Percentiles rank a stretch among this genome's conserved stretches.
These are phyloP conservation scores for Nigrospora sphaerica DNA, from an alignment of 2,329 filamentous ascomycete genomes.

Conservation along the genomic window DNA sequence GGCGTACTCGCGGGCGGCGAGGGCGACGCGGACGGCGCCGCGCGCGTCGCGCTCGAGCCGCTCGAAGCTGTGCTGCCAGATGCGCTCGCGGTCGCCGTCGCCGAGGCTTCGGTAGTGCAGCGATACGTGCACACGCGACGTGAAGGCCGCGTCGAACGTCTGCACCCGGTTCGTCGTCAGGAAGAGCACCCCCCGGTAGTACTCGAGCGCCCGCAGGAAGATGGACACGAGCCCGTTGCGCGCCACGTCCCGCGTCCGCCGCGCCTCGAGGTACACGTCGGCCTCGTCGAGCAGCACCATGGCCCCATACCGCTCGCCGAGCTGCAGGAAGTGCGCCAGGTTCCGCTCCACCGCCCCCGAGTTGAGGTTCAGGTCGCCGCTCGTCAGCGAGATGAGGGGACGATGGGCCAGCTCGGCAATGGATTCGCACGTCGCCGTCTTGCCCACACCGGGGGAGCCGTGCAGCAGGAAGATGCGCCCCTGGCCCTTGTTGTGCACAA, in stretches of 20 bases:
- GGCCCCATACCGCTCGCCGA: constrained; percentile 32
- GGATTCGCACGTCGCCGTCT: constrained; percentile 25
- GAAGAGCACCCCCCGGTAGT: constrained; percentile 13
- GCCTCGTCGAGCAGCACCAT: constrained; percentile 24
- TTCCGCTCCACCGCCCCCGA: constrained; percentile 15
- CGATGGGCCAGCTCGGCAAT: constrained; percentile 25
- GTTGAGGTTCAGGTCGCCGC: constrained; percentile 20
- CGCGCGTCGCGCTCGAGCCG: constrained; percentile 32
- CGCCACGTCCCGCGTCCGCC: constrained; percentile 10
- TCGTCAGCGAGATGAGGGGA: constrained; percentile 24
- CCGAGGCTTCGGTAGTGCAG: constrained; percentile 31
- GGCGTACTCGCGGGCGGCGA: constrained; percentile 31
- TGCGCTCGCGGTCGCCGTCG: constrained; percentile 10
- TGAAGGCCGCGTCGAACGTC: constrained; percentile 14
- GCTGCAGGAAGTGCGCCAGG: constrained; percentile 23
- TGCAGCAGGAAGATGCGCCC: constrained; percentile 37
- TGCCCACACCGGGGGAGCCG: constrained; percentile 37
- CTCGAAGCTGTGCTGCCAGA: constrained; percentile 34
- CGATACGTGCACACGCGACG: constrained; percentile 15
- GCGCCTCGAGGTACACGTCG: constrained; percentile 25
- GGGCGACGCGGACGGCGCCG: constrained; percentile 27
- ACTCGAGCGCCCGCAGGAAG: constrained; percentile 11
- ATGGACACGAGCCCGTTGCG: constrained; percentile 12
- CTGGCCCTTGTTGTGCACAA: constrained; percentile 14
- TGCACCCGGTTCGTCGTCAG: constrained; percentile 14